Evolutionary conservation across 148 eudicot species (phyloP).

Genomic region (Nyssa sinensis): DNA sequence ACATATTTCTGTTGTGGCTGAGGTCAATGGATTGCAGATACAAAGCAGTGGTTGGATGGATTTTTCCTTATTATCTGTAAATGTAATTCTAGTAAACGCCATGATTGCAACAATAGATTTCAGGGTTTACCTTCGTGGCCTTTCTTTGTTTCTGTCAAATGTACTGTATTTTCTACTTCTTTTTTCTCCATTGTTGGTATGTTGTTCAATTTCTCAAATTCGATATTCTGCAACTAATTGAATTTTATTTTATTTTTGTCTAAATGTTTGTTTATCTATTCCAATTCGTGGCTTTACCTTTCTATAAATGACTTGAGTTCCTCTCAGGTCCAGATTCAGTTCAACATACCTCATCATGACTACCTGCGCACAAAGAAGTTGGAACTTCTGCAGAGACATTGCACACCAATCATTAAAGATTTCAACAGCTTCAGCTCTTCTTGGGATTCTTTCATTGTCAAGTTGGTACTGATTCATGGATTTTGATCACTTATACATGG

Average conservation of each 20-base stretch:
- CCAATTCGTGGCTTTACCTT: not conserved
- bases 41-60: no score
- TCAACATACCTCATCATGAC: slow-evolving; percentile 56
- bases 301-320: slow-evolving; percentile 12
- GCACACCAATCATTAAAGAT: slow-evolving; percentile 49
- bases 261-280: not conserved
- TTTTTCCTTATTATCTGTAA: no score
- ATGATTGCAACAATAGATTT: no score
- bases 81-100: no score
- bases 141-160: not conserved
- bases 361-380: slow-evolving; percentile 51
- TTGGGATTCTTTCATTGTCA: slow-evolving; percentile 56
- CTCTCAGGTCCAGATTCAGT: slow-evolving; percentile 54
- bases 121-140: no score
- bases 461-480: slow-evolving; percentile 39
- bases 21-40: not conserved
- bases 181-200: not conserved
- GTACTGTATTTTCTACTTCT: not conserved
- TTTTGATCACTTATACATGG: not conserved
- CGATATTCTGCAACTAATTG: not conserved
- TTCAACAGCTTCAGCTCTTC: slow-evolving; percentile 37
- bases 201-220: not conserved
- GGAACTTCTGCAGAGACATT: slow-evolving; percentile 55
- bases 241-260: not conserved
- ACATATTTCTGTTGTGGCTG: not conserved